Conservation (phyloP, 2,329 filamentous ascomycete genomes). For the Cladosporium sp. region DNA sequence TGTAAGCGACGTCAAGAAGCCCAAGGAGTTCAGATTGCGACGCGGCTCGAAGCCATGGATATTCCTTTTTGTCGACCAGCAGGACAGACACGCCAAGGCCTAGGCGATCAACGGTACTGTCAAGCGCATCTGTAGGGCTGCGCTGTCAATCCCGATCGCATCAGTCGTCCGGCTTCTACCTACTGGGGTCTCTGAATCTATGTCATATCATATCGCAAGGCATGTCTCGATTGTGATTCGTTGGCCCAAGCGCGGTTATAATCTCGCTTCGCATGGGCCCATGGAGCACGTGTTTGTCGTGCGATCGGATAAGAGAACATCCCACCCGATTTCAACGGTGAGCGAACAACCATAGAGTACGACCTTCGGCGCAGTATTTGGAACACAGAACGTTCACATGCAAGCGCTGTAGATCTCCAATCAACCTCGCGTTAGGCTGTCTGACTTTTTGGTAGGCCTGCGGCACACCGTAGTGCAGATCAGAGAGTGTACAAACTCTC, state of each 20-base stretch:
- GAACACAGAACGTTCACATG: background rate
- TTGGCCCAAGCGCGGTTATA: slow-evolving; percentile 3
- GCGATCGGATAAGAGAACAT: background rate
- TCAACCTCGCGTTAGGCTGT: background rate
- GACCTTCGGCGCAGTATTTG: background rate
- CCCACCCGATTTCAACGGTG: background rate
- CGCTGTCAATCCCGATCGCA: background rate
- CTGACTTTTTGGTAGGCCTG: background rate
- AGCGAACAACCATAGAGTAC: background rate
- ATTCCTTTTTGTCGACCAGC: background rate
- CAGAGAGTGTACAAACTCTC: slow-evolving; percentile 1
- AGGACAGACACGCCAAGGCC: background rate
- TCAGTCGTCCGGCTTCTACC: background rate
- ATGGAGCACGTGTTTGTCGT: background rate
- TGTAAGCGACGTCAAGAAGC: background rate
- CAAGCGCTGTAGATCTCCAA: slow-evolving; percentile 3
- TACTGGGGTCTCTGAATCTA: background rate
- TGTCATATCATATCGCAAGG: background rate
- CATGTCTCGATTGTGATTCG: background rate
- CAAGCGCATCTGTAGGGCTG: background rate
- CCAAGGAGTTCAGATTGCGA: background rate
- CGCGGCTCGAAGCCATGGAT: background rate
- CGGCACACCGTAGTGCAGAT: slow-evolving; percentile 4
- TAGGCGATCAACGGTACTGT: background rate
- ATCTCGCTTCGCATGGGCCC: slow-evolving; percentile 8